Base-by-base conservation (phyloP, 208 protist species). In the Acanthamoeba triangularis region DNA sequence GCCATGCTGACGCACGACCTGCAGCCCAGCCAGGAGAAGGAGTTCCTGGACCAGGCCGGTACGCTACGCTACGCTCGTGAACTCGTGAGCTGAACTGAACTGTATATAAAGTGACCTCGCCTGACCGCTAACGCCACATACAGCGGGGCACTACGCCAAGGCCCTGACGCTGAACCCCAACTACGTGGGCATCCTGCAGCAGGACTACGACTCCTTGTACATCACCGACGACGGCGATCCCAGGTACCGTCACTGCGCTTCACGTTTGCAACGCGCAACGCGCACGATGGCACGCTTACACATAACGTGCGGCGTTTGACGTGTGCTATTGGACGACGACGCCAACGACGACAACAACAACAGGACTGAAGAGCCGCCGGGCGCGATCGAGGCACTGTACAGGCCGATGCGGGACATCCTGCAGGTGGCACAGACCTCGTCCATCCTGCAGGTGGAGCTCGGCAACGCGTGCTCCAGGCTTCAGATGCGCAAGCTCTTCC, bases 131-230 rank as follows among this genome's bases (percentile, higher is more conserved):
- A n/a, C n/a, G n/a, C n/a, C n/a, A n/a, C n/a, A n/a, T n/a, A 33
- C 69, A 94, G 90, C 90, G 47, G 33, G 20, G 28, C 69, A 94
- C 52, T 94, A 94, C 28, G 44, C 65, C 33, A 72, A 76, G 65
- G 90, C 90, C 18, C 47, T 94, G 5, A 94, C 54, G 49, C 90
- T 94, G 18, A 94, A 78, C 20, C 90, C 90, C n/a, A 18, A 94
- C 23, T 94, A 94, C 90, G 47, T 94, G 44, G 74, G 44, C 18
- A 59, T 78, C 2, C 65, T 94, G 7, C 49, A 72, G 61, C 28
- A 80, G 69, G 90, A 94, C 69, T n/a, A 94, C 69, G 90, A 94
- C 65, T 59, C 37, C 11, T 28, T 47, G 25, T 94, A 94, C 90
- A 56, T 94, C 37, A 80, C 90, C 33, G n/a, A 52, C 49, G 65